Evolutionary conservation across 805 yeast genomes (phyloP), one percentile per base, ranked within the genome.

Genomic region (Candida cerambycidarum): DNA sequence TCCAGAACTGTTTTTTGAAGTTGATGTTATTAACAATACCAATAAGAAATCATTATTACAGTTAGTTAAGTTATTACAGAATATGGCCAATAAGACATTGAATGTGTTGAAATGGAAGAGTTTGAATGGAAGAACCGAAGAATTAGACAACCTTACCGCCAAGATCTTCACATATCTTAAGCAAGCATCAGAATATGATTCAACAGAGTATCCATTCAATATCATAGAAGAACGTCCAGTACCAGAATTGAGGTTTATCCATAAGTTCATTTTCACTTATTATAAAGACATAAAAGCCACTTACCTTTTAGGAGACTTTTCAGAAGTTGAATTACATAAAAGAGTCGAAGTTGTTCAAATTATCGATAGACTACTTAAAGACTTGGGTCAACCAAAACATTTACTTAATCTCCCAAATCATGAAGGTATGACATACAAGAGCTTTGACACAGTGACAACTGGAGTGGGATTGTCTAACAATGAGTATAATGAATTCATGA

Each of bases 51-150:
- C 88, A 0, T 73, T 87, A 39, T 80, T 90, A 46, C 81, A 86
- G 42, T 61, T 90, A 25, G 96, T 96, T 2, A 87, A 89, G 54
- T 82, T 85, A 14, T 65, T 92, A 15, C 98, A 92, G 63, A 79
- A 84, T 51, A 78, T 90, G 67, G 96, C 95, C 1, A 92, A 90
- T 59, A 90, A 89, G 21, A 75, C 95, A 0, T 71, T 86, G 3
- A 70, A 73, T 5, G 62, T 82, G 16, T 65, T 83, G 38, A 89
- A 80, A 58, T 80, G 86, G 79, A 82, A 86, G 1, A 60, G 80
- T 1, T 59, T 83, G 34, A 59, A 59, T 6, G 44, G 69, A 3
- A 65, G 70, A 43, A 58, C 61, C 32, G 71, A 66, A 1, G 79
- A 77, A 39, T 51, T 71, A 43, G 50, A 57, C 9, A 55, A 40